These are phyloP conservation scores for Aspergillus egyptiacus DNA, from an alignment of 495 filamentous ascomycete genomes.

Conservation along the genomic window DNA sequence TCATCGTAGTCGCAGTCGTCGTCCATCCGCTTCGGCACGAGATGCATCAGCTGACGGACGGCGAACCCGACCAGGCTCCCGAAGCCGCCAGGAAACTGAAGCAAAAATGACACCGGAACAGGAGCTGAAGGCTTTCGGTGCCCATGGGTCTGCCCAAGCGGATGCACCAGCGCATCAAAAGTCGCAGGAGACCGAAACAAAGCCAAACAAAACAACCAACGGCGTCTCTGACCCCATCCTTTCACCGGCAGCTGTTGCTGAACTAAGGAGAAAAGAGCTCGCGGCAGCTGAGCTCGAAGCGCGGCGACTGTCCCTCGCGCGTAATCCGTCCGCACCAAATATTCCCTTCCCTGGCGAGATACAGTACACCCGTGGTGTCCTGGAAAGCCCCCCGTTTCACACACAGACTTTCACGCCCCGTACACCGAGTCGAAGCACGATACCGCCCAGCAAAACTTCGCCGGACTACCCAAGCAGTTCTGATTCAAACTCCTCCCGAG, in stretches of 20 bases:
- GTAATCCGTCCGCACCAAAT: constrained; percentile 68
- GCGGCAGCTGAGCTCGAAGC: constrained; percentile 85
- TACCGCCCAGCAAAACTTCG: constrained; percentile 37
- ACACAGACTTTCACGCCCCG: constrained; percentile 41
- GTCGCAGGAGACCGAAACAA: constrained; percentile 17
- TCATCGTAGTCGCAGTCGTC: constrained; percentile 49
- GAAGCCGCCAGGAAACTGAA: constrained; percentile 39
- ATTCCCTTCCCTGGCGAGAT: constrained; percentile 73
- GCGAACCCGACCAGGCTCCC: constrained; percentile 40
- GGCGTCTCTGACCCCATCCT: constrained; percentile 23
- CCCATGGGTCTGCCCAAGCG: not conserved
- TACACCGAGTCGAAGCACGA: constrained; percentile 29
- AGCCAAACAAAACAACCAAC: constrained; percentile 18
- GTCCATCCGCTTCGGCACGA: constrained; percentile 40
- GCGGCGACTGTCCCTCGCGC: constrained; percentile 72
- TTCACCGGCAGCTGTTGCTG: constrained; percentile 27
- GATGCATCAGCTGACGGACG: constrained; percentile 44
- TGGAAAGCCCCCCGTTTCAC: constrained; percentile 31
- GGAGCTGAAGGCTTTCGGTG: constrained; percentile 8
- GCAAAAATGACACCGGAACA: constrained; percentile 16
- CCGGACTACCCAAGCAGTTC: constrained; percentile 43
- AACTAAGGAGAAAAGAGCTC: constrained; percentile 59
- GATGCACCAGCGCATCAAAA: constrained; percentile 12
- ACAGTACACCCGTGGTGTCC: constrained; percentile 27
- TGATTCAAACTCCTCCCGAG: constrained; percentile 38